A percentile compares a stretch with the other conserved stretches of the same genome.
These are phyloP conservation scores for Colletotrichum neosansevieriae DNA, from an alignment of 2,329 filamentous ascomycete species.

Conservation along the genomic window DNA sequence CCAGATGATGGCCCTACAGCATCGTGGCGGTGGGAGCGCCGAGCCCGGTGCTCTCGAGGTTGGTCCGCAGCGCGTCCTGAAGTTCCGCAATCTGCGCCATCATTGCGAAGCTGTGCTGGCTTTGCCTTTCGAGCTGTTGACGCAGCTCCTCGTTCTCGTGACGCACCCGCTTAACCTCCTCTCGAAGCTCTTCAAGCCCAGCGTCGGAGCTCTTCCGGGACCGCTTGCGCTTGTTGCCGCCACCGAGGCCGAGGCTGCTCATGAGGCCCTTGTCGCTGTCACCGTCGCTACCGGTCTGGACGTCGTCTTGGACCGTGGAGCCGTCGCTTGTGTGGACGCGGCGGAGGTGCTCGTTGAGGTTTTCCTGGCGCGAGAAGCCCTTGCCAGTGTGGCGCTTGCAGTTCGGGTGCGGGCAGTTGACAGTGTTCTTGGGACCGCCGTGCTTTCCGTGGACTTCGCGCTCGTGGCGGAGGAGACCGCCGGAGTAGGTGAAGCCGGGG, in stretches of 20 bases:
- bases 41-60: constrained; percentile 45
- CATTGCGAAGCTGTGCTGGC: constrained; percentile 59
- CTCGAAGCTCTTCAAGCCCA: constrained; percentile 68
- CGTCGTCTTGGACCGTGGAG: constrained; percentile 48
- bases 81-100: constrained; percentile 62
- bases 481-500: constrained; percentile 94
- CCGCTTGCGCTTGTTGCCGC: constrained; percentile 62
- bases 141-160: constrained; percentile 72
- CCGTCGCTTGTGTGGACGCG: constrained; percentile 79
- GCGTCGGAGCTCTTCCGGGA: constrained; percentile 45
- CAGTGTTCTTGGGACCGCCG: constrained; percentile 86
- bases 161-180: constrained; percentile 76
- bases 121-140: constrained; percentile 62
- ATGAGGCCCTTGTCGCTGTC: constrained; percentile 55
- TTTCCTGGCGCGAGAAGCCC: constrained; percentile 93
- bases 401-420: constrained; percentile 86
- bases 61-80: constrained; percentile 55
- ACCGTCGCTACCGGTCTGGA: constrained; percentile 58
- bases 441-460: constrained; percentile 94
- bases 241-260: constrained; percentile 43
- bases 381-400: constrained; percentile 92
- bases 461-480: constrained; percentile 88
- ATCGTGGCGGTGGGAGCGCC: constrained; percentile 56
- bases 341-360: constrained; percentile 91
- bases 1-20: constrained; percentile 47